phyloP scores from a whole-genome alignment of 1,139 yeast species.

The Suhomyces panamericanus region DNA sequence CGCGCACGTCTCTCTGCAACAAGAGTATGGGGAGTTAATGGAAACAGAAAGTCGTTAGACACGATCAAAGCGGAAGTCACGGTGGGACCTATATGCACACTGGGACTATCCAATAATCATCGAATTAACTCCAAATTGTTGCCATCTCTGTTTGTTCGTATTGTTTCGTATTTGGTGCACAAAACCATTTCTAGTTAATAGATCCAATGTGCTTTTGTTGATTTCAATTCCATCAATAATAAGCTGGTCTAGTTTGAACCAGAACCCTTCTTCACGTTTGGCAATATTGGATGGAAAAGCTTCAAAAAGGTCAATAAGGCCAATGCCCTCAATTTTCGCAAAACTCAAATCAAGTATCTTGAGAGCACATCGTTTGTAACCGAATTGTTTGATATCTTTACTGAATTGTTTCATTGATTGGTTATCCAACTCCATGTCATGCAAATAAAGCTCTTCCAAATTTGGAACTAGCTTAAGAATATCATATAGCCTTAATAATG shows the following conservation, averaged over 20 bases:
- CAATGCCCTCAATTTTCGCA: slow-evolving; percentile 37
- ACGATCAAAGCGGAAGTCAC: background rate
- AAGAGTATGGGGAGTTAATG: background rate
- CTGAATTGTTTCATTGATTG: slow-evolving; percentile 34
- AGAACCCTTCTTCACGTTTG: slow-evolving; percentile 1
- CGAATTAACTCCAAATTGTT: slow-evolving; percentile 38
- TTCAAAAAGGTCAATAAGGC: slow-evolving; percentile 36
- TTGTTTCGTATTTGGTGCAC: slow-evolving; percentile 28
- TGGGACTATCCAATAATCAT: slow-evolving; percentile 22
- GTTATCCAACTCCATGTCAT: slow-evolving; percentile 42
- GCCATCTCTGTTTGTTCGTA: slow-evolving; percentile 33
- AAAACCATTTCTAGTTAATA: slow-evolving; percentile 22
- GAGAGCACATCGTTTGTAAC: slow-evolving; percentile 21
- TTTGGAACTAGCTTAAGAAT: slow-evolving; percentile 28
- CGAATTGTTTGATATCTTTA: slow-evolving; percentile 24
- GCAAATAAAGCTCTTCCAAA: slow-evolving; percentile 27
- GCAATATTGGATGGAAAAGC: slow-evolving; percentile 15
- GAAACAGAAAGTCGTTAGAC: too few species aligned
- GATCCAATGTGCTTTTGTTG: slow-evolving; percentile 30
- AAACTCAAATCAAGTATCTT: slow-evolving; percentile 39
- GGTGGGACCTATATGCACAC: background rate
- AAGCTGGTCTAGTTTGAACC: slow-evolving; percentile 23
- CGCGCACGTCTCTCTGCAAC: background rate
- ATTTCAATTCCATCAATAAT: slow-evolving; percentile 40
- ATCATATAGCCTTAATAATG: slow-evolving; percentile 22